phyloP scores from a whole-genome alignment of 1,284 basidiomycete species.

The Acaromyces ingoldii region DNA sequence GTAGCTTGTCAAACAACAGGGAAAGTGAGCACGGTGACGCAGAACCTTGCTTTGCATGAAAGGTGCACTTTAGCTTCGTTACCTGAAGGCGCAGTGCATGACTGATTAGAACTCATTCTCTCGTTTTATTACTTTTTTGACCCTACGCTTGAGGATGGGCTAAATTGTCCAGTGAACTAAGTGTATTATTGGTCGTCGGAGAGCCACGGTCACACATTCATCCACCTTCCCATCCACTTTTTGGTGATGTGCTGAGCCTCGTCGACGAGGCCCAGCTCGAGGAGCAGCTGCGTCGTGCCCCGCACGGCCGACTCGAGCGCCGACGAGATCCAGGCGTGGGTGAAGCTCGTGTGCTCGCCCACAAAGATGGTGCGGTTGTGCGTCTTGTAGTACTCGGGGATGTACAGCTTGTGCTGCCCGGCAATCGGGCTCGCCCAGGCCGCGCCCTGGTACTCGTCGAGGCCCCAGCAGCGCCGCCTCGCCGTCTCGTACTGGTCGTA shows the following conservation, averaged over 20 bases:
- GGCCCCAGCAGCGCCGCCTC: constrained; percentile 28
- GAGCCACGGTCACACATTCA: background rate
- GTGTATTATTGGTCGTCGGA: no score
- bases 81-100: no score
- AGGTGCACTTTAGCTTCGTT: no score
- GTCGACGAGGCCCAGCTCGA: constrained; percentile 36
- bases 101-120: no score
- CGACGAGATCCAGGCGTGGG: constrained; percentile 35
- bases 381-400: constrained; percentile 32
- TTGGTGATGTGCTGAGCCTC: constrained; percentile 29
- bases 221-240: constrained; percentile 6
- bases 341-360: constrained; percentile 33
- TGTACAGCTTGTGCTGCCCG: constrained; percentile 33
- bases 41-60: no score
- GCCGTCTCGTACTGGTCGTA: constrained; percentile 25
- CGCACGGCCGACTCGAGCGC: constrained; percentile 30
- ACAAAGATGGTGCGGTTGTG: constrained; percentile 30
- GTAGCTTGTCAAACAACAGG: no score
- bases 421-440: constrained; percentile 31
- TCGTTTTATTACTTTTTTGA: no score
- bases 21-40: no score
- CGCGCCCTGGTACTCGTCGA: constrained; percentile 23
- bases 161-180: no score
- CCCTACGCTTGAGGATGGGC: no score
- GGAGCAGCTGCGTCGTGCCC: constrained; percentile 29